Percentiles rank a stretch among this genome's conserved stretches.
Conservation (phyloP, 768 basidiomycete species). For the Mycena rebaudengoi region DNA sequence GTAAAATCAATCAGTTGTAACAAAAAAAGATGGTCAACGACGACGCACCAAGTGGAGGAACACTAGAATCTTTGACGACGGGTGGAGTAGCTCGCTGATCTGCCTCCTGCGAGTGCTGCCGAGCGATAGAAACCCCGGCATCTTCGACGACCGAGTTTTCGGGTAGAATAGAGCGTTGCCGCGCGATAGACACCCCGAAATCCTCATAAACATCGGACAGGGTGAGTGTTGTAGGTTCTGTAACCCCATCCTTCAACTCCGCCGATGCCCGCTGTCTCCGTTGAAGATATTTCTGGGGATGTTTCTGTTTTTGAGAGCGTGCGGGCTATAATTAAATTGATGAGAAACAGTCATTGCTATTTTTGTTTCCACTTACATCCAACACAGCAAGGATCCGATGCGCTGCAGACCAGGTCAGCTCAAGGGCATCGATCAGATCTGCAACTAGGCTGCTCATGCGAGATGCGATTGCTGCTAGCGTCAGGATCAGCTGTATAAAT, state of each 20-base stretch:
- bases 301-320: no score
- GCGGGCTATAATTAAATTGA: conserved; percentile 13
- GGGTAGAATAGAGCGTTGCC: not conserved
- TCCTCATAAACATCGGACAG: conserved; percentile 9
- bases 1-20: no score
- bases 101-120: no score
- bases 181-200: conserved; percentile 16
- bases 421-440: conserved; percentile 53
- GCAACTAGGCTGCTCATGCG: conserved; percentile 57
- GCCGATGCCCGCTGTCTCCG: no score
- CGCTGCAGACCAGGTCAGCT: conserved; percentile 35
- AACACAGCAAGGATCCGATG: conserved; percentile 37
- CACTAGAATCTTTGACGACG: no score
- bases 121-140: no score
- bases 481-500: conserved; percentile 74
- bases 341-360: not conserved
- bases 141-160: not conserved
- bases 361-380: conserved; percentile 37
- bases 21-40: no score
- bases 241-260: no score
- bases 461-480: conserved; percentile 68
- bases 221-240: no score
- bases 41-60: no score
- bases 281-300: no score
- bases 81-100: no score